Evolutionary conservation across 768 basidiomycete genomes (phyloP).

Genomic region (Podaxis pistillaris): DNA sequence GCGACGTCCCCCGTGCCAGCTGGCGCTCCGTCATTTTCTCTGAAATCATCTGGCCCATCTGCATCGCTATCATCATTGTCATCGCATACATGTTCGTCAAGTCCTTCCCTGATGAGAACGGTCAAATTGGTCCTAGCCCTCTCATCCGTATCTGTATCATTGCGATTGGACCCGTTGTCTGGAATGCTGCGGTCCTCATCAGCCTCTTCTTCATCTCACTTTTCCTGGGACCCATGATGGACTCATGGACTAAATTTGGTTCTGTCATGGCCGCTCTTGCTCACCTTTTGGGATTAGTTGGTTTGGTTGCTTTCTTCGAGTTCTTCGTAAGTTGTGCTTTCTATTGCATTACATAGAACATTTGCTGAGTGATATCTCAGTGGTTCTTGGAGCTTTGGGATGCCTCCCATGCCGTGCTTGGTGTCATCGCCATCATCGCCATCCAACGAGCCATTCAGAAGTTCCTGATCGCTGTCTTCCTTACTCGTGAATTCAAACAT

Average conservation of each 20-base stretch:
- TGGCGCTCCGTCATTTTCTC: slow-evolving; percentile 84
- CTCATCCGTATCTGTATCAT: slow-evolving; percentile 88
- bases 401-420: slow-evolving; percentile 93
- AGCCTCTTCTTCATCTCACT: slow-evolving; percentile 89
- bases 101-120: slow-evolving; percentile 72
- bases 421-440: slow-evolving; percentile 83
- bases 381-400: slow-evolving; percentile 98
- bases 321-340: slow-evolving; percentile 73
- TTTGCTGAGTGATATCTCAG: slow-evolving; percentile 34
- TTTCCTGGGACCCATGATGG: slow-evolving; percentile 88
- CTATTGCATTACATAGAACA: slow-evolving; percentile 18
- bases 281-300: slow-evolving; percentile 78
- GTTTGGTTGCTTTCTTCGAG: slow-evolving; percentile 89
- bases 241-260: slow-evolving; percentile 82
- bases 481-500: slow-evolving; percentile 97
- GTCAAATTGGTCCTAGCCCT: slow-evolving; percentile 72
- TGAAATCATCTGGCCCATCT: slow-evolving; percentile 81
- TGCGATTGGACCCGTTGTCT: slow-evolving; percentile 89
- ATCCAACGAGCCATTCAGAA: slow-evolving; percentile 94
- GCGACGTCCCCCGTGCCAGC: slow-evolving; percentile 88
- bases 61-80: slow-evolving; percentile 72
- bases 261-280: slow-evolving; percentile 92
- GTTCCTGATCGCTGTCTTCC: slow-evolving; percentile 89
- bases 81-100: slow-evolving; percentile 92
- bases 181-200: slow-evolving; percentile 89